Percentiles rank a stretch among this genome's conserved stretches.
phyloP scores from a whole-genome alignment of 805 yeast species.

The Isabelozyma rhagii region DNA sequence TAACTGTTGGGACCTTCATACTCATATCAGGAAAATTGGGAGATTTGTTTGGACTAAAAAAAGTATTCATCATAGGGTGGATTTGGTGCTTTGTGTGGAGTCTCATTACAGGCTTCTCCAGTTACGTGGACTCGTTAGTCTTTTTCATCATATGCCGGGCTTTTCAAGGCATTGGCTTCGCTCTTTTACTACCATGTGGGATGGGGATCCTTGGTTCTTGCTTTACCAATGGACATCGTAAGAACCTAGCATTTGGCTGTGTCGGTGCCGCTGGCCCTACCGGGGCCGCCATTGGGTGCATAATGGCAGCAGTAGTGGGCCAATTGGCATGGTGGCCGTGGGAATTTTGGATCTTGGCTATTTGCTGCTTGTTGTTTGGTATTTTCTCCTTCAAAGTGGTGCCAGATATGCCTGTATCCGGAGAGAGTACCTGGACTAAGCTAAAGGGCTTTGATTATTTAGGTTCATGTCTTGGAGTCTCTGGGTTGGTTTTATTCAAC shows the following conservation, averaged over 20 bases:
- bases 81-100: constrained; percentile 56
- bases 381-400: constrained; percentile 32
- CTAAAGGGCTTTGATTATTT: constrained; percentile 15
- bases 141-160: constrained; percentile 57
- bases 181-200: constrained; percentile 57
- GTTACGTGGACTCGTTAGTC: constrained; percentile 45
- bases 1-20: constrained; percentile 72
- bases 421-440: not conserved
- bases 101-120: constrained; percentile 55
- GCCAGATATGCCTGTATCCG: constrained; percentile 19
- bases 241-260: constrained; percentile 52
- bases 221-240: constrained; percentile 43
- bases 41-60: constrained; percentile 65
- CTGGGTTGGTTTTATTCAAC: constrained; percentile 60
- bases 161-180: constrained; percentile 64
- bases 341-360: constrained; percentile 50
- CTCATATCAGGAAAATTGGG: constrained; percentile 68
- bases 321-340: constrained; percentile 58
- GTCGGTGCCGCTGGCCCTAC: constrained; percentile 63
- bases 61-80: constrained; percentile 54
- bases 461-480: constrained; percentile 49
- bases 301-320: constrained; percentile 48
- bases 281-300: constrained; percentile 57
- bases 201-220: constrained; percentile 51
- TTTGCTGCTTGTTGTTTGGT: constrained; percentile 32